Conservation (phyloP, 495 filamentous ascomycete species). For the Acidomyces sp. region DNA sequence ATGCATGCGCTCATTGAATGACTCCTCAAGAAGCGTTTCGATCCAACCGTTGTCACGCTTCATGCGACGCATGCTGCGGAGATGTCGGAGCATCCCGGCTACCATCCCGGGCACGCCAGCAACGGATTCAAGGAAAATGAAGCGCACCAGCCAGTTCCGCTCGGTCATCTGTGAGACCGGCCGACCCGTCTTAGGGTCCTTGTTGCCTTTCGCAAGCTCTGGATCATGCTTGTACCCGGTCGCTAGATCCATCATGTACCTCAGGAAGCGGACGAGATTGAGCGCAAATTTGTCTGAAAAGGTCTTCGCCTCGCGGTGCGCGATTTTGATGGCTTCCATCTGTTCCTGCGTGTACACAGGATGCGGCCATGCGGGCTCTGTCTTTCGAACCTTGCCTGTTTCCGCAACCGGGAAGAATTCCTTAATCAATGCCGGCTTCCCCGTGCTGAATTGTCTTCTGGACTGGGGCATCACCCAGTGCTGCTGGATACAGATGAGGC, state of each 20-base stretch:
- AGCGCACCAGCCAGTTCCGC: constrained; percentile 61
- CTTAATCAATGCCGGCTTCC: constrained; percentile 17
- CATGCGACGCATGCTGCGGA: constrained; percentile 68
- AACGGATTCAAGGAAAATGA: constrained; percentile 82
- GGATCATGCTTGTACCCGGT: constrained; percentile 62
- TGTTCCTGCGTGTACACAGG: constrained; percentile 52
- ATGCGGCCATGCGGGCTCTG: constrained; percentile 53
- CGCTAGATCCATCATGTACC: constrained; percentile 52
- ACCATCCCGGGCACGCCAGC: constrained; percentile 97
- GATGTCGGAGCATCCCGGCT: constrained; percentile 80
- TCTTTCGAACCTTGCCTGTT: constrained; percentile 11
- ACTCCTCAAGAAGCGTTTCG: constrained; percentile 86
- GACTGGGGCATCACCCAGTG: constrained; percentile 5
- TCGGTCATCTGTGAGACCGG: constrained; percentile 52
- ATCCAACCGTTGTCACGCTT: constrained; percentile 97
- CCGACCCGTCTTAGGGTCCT: constrained; percentile 29
- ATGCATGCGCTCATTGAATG: constrained; percentile 84
- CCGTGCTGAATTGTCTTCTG: constrained; percentile 22
- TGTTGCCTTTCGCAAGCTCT: constrained; percentile 31
- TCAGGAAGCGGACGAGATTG: constrained; percentile 44
- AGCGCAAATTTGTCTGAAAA: constrained; percentile 60
- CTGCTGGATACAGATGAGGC: constrained; percentile 17
- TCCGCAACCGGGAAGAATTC: constrained; percentile 29
- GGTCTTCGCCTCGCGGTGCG: constrained; percentile 52
- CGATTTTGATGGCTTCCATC: constrained; percentile 48